These are phyloP conservation scores for Rosa chinensis DNA, from an alignment of 306 rosid species.

Conservation along the genomic window DNA sequence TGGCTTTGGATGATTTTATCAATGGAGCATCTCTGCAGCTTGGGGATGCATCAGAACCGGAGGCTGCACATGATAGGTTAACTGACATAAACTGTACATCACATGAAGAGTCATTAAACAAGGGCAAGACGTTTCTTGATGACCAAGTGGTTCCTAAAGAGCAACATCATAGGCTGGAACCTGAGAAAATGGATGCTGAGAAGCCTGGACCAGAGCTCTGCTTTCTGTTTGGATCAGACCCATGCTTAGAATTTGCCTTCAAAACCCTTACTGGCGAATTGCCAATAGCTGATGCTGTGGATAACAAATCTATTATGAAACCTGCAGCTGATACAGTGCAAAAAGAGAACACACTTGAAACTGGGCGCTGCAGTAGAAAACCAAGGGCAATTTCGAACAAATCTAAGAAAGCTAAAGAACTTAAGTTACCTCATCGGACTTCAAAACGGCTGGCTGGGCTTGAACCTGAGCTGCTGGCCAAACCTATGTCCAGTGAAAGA, in stretches of 20 bases:
- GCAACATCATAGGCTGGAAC: conserved; percentile 38
- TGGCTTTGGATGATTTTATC: conserved; percentile 23
- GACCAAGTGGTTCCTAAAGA: conserved; percentile 33
- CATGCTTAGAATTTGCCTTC: conserved; percentile 53
- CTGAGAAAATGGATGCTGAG: conserved; percentile 33
- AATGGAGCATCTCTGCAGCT: conserved; percentile 30
- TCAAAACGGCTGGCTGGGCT: conserved; percentile 58
- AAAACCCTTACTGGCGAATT: conserved; percentile 66
- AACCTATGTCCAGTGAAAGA: conserved; percentile 39
- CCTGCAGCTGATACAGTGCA: conserved; percentile 32
- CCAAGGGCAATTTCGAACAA: conserved; percentile 32
- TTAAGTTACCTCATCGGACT: conserved; percentile 36
- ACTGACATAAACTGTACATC: conserved; percentile 6
- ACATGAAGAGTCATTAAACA: conserved; percentile 26
- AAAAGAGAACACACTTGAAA: conserved; percentile 31
- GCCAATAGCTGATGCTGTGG: conserved; percentile 46
- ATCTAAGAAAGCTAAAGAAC: conserved; percentile 46
- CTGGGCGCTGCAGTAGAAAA: conserved; percentile 37
- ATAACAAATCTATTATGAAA: conserved; percentile 24
- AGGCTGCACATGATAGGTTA: conserved; percentile 17
- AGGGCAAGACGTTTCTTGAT: conserved; percentile 28
- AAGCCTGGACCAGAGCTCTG: conserved; percentile 34
- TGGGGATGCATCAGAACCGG: conserved; percentile 27
- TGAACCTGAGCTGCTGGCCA: conserved; percentile 56
- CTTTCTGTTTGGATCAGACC: conserved; percentile 43